phyloP scores from a whole-genome alignment of 495 filamentous ascomycete species.

The Xylaria grammica region DNA sequence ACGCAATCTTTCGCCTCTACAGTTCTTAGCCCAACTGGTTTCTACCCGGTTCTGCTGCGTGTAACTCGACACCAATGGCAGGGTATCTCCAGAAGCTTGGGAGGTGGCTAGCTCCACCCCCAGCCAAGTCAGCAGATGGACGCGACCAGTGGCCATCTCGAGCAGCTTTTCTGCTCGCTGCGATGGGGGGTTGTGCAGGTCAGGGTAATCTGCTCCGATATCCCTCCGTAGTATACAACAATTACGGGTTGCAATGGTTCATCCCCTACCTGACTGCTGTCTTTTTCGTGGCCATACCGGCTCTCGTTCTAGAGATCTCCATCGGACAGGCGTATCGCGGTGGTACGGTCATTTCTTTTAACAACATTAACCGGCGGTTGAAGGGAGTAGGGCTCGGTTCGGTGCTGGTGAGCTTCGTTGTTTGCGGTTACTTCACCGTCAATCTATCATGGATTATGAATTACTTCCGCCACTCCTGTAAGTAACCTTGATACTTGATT shows the following conservation, averaged over 20 bases:
- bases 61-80: not conserved
- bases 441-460: slow-evolving; percentile 51
- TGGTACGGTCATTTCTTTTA: slow-evolving; percentile 45
- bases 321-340: slow-evolving; percentile 50
- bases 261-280: slow-evolving; percentile 40
- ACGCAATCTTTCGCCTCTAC: not conserved
- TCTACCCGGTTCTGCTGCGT: not conserved
- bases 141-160: slow-evolving; percentile 26
- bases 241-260: slow-evolving; percentile 35
- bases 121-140: slow-evolving; percentile 21
- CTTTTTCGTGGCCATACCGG: slow-evolving; percentile 52
- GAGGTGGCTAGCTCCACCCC: slow-evolving; percentile 20
- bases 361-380: slow-evolving; percentile 43
- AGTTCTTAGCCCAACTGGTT: not conserved
- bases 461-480: slow-evolving; percentile 48
- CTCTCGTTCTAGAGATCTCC: slow-evolving; percentile 50
- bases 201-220: slow-evolving; percentile 23
- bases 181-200: slow-evolving; percentile 21
- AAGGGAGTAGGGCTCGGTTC: slow-evolving; percentile 45
- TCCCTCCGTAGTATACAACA: slow-evolving; percentile 23
- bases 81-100: not conserved
- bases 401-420: slow-evolving; percentile 43
- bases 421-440: slow-evolving; percentile 44
- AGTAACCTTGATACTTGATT: not conserved
- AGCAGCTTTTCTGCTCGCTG: slow-evolving; percentile 21